Base-by-base conservation (phyloP, 495 filamentous ascomycete genomes). In the Penicillium steckii region DNA sequence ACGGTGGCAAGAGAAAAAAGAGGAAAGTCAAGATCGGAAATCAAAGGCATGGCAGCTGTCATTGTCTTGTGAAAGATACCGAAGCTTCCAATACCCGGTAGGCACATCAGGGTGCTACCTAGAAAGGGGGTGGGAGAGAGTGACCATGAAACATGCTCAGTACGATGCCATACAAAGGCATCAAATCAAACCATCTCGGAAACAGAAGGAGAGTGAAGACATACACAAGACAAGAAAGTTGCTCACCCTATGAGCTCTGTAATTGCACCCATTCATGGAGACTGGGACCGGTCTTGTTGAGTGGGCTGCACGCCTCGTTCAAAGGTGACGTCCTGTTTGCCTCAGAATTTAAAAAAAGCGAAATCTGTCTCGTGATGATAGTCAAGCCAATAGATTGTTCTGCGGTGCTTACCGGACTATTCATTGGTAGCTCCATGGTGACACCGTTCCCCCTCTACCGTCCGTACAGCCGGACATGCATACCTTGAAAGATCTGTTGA, bases 391-490 rank as follows among this genome's bases (percentile, higher is more conserved):
- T 62, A 7, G 45, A 37, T 48, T 15, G 23, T 15, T 44, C 43
- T 27, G 18, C 43, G 17, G 35, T 42, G 33, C 35, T 50, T 8
- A 30, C 51, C 33, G 5, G 23, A 27, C 22, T 56, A 18, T 23
- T 58, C n/a, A 57, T 59, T 62, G 62, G 48, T 33, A 55, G 53
- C 24, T 26, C 19, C 22, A 63, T 43, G 60, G 62, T 66, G 18
- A 61, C 60, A 66, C 62, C 22, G 49, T 52, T 43, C 46, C 49
- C 44, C 40, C 51, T 52, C 51, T 33, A 52, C 53, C 50, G 27
- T 55, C 50, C 51, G 46, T 56, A 15, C 56, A 65, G 57, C 56
- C 50, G 45, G 59, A 48, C 53, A 53, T 59, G 55, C 62, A 62
- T 57, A 52, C 26, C 52, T 44, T 22, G 50, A 57, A 41, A 46